Base-by-base conservation (phyloP, 352 stramenopile genomes). In the Discostella stelligera region DNA sequence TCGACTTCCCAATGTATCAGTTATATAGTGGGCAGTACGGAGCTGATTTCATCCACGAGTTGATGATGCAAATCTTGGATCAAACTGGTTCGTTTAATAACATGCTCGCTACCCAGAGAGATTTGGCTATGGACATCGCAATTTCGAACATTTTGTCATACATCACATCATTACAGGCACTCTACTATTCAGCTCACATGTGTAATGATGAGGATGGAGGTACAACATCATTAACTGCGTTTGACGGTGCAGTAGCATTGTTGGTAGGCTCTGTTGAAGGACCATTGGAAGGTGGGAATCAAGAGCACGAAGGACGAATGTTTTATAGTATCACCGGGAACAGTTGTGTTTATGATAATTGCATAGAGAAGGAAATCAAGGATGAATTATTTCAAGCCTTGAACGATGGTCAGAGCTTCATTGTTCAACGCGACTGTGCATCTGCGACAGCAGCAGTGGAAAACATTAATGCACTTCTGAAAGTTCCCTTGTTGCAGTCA, bases 191-290 rank as follows among this genome's bases (percentile, higher is more conserved):
- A 25, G 39, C 74, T n/a, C 55, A 18, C 2, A 41, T 39, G 13
- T 94, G 86, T 48, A n/a, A 62, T 11, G 21, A 48, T 3, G 64
- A 76, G 9, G 25, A 48, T 3, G 64, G 75, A 11, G 62, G 23
- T 44, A 23, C 49, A 50, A n/a, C 37, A 55, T 32, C 68, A 14
- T 39, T 69, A 25, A 69, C 30, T 50, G 78, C 77, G 41, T 94
- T 71, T 78, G 85, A 94, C 75, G 73, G 69, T 65, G 86, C 73
- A 54, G 85, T 84, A 16, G 87, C 87, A 4, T 77, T 90, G 13
- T 84, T 88, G 27, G 70, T 90, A 61, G 89, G 89, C 50, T 91
- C 84, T 37, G 76, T 91, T 2, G 87, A 93, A 74, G 84, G 79
- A 46, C 27, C 27, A 44, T 55, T 62, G 44, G 32, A 58, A 39